phyloP scores from a whole-genome alignment of 1,139 yeast species.

The Nakaseomyces kungkrabaensis region DNA sequence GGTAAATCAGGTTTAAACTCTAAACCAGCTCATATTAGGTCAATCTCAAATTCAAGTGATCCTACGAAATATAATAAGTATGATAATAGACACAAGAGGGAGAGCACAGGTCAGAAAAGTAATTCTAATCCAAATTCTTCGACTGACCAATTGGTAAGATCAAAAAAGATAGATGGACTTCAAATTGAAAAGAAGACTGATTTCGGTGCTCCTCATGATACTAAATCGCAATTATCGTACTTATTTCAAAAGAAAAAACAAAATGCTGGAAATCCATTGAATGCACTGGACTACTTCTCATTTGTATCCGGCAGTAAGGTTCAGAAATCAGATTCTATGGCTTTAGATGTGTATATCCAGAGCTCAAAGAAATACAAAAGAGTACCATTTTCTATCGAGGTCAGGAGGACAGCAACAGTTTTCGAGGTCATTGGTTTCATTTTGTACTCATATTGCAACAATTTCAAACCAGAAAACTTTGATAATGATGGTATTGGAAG shows the following conservation, averaged over 20 bases:
- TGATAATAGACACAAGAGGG: neutral
- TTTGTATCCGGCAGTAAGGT: slow-evolving; percentile 39
- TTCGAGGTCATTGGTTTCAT: slow-evolving; percentile 59
- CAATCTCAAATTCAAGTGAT: neutral
- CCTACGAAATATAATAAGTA: neutral
- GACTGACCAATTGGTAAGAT: neutral
- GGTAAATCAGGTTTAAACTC: neutral
- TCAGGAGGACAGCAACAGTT: slow-evolving; percentile 41
- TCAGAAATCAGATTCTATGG: slow-evolving; percentile 25
- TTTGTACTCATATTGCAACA: slow-evolving; percentile 31
- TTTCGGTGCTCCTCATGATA: slow-evolving; percentile 5
- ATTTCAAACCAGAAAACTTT: slow-evolving; percentile 16
- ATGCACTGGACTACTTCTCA: slow-evolving; percentile 46
- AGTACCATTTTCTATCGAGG: slow-evolving; percentile 29
- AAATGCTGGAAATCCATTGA: slow-evolving; percentile 30
- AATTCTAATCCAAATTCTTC: slow-evolving; percentile 3
- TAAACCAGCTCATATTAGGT: neutral
- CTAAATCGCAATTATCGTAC: slow-evolving; percentile 26
- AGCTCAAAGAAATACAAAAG: slow-evolving; percentile 20
- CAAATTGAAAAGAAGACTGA: slow-evolving; percentile 19
- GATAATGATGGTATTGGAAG: slow-evolving; percentile 14
- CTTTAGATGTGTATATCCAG: slow-evolving; percentile 32
- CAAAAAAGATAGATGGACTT: slow-evolving; percentile 9
- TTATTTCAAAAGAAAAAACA: slow-evolving; percentile 28
- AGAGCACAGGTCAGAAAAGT: neutral